These are phyloP conservation scores for Candida sp. DNA, from an alignment of 1,139 yeast species.

Conservation along the genomic window DNA sequence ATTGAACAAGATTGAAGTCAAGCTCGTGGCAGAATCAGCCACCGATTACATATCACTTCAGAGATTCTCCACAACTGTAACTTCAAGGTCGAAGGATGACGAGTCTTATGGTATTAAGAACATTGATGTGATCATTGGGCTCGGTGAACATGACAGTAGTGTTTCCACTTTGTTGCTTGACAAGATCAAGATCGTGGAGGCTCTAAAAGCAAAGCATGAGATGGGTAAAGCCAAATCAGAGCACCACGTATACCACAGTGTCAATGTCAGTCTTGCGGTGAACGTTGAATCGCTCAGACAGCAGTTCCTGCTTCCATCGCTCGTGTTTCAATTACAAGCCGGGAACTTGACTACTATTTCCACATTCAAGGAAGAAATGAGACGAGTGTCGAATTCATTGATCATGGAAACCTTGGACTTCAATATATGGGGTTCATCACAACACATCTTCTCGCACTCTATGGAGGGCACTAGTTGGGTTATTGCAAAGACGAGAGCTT, in stretches of 20 bases:
- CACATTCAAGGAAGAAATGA: conserved; percentile 3
- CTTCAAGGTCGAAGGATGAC: conserved; percentile 5
- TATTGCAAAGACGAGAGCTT: conserved; percentile 4
- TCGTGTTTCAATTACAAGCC: conserved; percentile 12
- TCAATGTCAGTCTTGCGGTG: conserved; percentile 5
- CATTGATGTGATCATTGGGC: conserved; percentile 21
- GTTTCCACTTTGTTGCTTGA: conserved; percentile 22
- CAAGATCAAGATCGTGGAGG: conserved; percentile 6
- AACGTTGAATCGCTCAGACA: conserved; percentile 13
- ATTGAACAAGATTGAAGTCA: conserved; percentile 8
- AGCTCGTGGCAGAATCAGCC: conserved; percentile 4
- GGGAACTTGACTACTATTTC: conserved; percentile 6
- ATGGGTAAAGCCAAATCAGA: no score
- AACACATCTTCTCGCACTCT: conserved; percentile 7
- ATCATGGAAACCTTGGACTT: conserved; percentile 5
- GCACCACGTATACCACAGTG: background rate
- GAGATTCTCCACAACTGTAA: conserved; percentile 15
- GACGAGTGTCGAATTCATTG: conserved; percentile 7
- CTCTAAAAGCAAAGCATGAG: no score
- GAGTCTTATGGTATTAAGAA: conserved; percentile 11
- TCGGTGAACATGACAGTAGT: conserved; percentile 26
- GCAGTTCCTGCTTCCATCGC: conserved; percentile 15
- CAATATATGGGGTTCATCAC: conserved; percentile 11
- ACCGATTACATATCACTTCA: conserved; percentile 20
- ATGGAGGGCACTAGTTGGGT: conserved; percentile 8